Evolutionary conservation across 1,139 yeast genomes (phyloP).

Genomic region (Yarrowia galli): DNA sequence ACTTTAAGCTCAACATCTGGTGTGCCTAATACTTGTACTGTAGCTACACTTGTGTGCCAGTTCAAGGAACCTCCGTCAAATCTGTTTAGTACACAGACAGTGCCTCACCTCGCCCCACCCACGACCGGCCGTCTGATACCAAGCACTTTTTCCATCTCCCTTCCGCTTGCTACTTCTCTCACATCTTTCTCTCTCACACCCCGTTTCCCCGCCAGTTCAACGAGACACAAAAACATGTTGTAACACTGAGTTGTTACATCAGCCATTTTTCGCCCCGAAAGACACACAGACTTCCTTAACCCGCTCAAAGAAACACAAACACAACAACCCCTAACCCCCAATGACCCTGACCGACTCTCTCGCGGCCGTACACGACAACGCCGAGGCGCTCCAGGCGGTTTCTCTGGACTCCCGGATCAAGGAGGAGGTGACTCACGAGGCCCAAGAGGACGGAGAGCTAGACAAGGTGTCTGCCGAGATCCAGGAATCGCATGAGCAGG

Average conservation of each 20-base stretch:
- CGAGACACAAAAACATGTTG: not conserved
- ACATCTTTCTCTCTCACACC: not conserved
- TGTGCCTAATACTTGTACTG: not conserved
- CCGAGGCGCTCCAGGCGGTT: constrained; percentile 14
- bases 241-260: not conserved
- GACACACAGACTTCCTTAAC: too few species aligned
- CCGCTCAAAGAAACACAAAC: not conserved
- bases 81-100: not conserved
- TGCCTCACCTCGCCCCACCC: not conserved
- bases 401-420: not conserved
- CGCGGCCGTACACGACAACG: constrained; percentile 10
- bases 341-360: constrained; percentile 18
- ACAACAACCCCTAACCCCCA: not conserved
- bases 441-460: not conserved
- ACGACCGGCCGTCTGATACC: not conserved
- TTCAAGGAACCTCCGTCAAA: constrained; percentile 1
- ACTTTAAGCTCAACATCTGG: constrained; percentile 28
- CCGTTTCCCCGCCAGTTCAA: not conserved
- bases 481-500: not conserved
- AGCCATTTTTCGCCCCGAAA: not conserved
- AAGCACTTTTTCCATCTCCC: not conserved
- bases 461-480: not conserved
- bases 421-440: constrained; percentile 7
- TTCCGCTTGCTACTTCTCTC: not conserved
- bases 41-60: too few species aligned